Percentiles rank a stretch among this genome's conserved stretches.
phyloP scores from a whole-genome alignment of 805 yeast species.

The Candida hungchunana region DNA sequence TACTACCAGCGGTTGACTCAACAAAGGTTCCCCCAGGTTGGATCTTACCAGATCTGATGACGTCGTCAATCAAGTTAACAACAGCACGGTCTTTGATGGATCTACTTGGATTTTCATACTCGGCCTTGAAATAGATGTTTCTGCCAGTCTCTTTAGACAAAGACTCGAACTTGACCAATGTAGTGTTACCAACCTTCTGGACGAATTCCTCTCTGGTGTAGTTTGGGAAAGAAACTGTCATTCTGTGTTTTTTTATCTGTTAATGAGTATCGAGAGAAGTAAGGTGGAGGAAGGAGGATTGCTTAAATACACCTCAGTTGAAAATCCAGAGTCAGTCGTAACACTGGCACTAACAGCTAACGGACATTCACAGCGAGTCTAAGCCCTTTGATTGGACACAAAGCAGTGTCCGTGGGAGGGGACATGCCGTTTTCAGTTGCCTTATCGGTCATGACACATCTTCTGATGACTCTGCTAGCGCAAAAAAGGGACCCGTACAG shows the following conservation, averaged over 20 bases:
- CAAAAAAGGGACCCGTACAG: too few relatives aligned
- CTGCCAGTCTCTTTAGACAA: conserved; percentile 63
- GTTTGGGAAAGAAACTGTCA: conserved; percentile 15
- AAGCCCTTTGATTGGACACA: too few relatives aligned
- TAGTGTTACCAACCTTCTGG: conserved; percentile 62
- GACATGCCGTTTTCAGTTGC: too few relatives aligned
- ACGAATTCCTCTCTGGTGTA: conserved; percentile 19
- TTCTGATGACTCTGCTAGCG: too few relatives aligned
- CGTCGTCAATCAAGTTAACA: conserved; percentile 56
- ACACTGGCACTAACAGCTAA: too few relatives aligned
- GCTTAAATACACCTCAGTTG: too few relatives aligned
- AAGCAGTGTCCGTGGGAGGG: too few relatives aligned
- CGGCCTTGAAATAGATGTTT: conserved; percentile 69
- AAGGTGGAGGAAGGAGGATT: not conserved
- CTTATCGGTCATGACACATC: too few relatives aligned
- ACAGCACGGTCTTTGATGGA: conserved; percentile 85
- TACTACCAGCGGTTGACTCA: conserved; percentile 85
- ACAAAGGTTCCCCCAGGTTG: conserved; percentile 48
- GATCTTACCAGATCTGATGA: conserved; percentile 34
- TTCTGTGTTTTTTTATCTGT: not conserved
- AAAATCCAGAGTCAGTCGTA: too few relatives aligned
- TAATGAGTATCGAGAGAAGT: not conserved
- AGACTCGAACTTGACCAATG: conserved; percentile 58
- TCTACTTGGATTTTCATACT: conserved; percentile 74
- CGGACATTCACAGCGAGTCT: too few relatives aligned